Percentiles rank a stretch among this genome's conserved stretches.
phyloP scores from a whole-genome alignment of 345 rosid species.

The Carallia brachiata region DNA sequence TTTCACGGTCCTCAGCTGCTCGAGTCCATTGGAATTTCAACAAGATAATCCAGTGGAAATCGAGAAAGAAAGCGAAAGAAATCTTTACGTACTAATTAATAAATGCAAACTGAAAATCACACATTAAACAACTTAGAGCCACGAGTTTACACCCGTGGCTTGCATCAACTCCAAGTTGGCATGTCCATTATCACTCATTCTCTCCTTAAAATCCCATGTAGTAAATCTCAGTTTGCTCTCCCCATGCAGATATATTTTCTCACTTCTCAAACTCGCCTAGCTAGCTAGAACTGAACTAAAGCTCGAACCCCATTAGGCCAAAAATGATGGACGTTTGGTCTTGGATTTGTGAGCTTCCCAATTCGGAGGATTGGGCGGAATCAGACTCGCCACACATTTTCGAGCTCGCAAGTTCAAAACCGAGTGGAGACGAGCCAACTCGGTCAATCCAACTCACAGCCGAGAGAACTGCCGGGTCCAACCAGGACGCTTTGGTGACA shows the following conservation, averaged over 20 bases:
- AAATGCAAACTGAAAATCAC: constrained; percentile 10
- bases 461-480: constrained; percentile 32
- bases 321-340: constrained; percentile 67
- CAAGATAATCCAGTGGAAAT: neutral
- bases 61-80: constrained; percentile 23
- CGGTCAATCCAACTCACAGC: constrained; percentile 58
- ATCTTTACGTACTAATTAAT: constrained; percentile 7
- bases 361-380: constrained; percentile 29
- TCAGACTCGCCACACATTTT: constrained; percentile 33
- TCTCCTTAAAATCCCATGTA: constrained; percentile 34
- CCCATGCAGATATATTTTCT: constrained; percentile 9
- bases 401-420: constrained; percentile 41
- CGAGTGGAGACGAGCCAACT: constrained; percentile 16
- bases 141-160: constrained; percentile 30
- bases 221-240: neutral
- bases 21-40: constrained; percentile 30
- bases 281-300: neutral
- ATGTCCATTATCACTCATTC: constrained; percentile 37
- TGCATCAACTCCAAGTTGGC: constrained; percentile 39
- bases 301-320: neutral
- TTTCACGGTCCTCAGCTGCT: constrained; percentile 39
- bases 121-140: constrained; percentile 25
- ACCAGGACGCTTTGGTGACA: constrained; percentile 31
- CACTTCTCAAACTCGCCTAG: neutral
- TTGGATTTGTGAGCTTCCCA: constrained; percentile 64